Conservation (phyloP, 768 basidiomycete species). For the Antrodiella citrinella region DNA sequence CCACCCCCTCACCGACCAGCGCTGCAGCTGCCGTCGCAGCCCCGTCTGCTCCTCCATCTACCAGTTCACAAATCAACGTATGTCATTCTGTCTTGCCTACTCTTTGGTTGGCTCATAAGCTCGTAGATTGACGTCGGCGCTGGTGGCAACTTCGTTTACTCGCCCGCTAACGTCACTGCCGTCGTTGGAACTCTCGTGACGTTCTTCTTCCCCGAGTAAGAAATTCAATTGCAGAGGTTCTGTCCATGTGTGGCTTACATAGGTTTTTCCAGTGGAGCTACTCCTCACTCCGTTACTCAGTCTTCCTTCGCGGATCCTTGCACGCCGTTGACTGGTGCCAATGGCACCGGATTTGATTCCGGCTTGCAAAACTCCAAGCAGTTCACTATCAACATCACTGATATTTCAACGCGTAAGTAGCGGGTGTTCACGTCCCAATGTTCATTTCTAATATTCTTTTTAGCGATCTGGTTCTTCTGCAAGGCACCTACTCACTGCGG, state of each 20-base stretch:
- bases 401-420: constrained; percentile 35
- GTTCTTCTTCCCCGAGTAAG: constrained; percentile 40
- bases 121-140: constrained; percentile 34
- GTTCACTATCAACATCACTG: constrained; percentile 39
- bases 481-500: constrained; percentile 40
- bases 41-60: constrained; percentile 17
- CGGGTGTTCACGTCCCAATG: too few relatives aligned
- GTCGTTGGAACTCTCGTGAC: constrained; percentile 36
- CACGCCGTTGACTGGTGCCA: constrained; percentile 32
- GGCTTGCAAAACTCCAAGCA: constrained; percentile 29
- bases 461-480: constrained; percentile 54
- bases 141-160: constrained; percentile 29
- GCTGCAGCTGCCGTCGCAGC: constrained; percentile 22
- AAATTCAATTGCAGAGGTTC: background rate
- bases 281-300: constrained; percentile 21
- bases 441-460: constrained; percentile 1
- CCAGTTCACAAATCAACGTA: constrained; percentile 4
- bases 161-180: constrained; percentile 36
- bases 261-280: background rate
- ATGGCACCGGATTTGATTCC: constrained; percentile 41
- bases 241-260: background rate
- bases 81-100: background rate
- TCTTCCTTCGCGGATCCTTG: constrained; percentile 15
- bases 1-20: constrained; percentile 17
- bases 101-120: background rate